Base-by-base conservation (phyloP, 2,329 filamentous ascomycete species). In the Apiospora rasikravindrae region DNA sequence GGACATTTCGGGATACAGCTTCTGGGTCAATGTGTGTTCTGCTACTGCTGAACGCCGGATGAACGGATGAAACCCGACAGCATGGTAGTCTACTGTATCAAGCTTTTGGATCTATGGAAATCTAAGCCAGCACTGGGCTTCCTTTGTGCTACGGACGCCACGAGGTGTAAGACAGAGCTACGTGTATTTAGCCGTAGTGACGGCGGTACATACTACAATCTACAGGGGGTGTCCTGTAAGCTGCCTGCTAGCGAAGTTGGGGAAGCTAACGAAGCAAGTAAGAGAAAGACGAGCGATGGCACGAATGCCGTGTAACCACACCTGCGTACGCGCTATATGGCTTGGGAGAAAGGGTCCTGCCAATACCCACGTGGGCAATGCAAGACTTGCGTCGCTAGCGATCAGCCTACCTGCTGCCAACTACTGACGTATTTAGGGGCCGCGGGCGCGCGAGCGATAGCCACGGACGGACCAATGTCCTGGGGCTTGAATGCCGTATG, bases 71-170 rank as follows among this genome's bases (percentile, higher is more conserved):
- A n/a, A 68, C 67, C 67, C 67, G 67, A 45, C 42, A 14, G 45
- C 67, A 29, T 47, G 67, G 40, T 47, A 68, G 33, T 64, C 57
- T 64, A 37, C 22, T 40, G 33, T 13, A 37, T 33, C 33, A 64
- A 64, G 57, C 33, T 64, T 64, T 40, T 40, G 33, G 22, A 40
- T 40, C 29, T 40, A 64, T 40, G 57, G 33, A 64, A 7, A 64
- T 64, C 57, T n/a, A 14, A n/a, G 16, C 29, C 33, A 45, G 11
- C 29, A 26, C 42, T 68, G 24, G 45, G 67, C 29, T 29, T 29
- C 37, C 13, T 49, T 67, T 72, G 71, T 72, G 45, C 68, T 29
- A 72, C 68, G 44, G 42, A 67, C 68, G 69, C 71, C 71, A 72
- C 71, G 71, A 72, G 71, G 57, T 70, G 57, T 61, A 64, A 64